phyloP scores from a whole-genome alignment of 805 yeast species.

The Candida golubevii region DNA sequence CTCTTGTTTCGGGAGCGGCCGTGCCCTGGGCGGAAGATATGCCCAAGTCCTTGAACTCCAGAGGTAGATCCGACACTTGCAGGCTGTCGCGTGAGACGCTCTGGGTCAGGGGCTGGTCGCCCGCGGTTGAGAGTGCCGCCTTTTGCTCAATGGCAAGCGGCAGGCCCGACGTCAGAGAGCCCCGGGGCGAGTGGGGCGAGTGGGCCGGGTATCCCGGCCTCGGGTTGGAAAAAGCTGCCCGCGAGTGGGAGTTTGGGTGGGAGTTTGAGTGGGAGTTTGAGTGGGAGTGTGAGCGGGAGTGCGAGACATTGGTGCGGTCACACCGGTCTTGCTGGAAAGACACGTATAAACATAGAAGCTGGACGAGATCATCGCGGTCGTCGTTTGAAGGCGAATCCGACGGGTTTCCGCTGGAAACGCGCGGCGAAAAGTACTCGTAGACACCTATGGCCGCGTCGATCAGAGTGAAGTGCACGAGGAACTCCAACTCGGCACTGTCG shows the following conservation, averaged over 20 bases:
- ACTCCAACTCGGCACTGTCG: conserved; percentile 10
- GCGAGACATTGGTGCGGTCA: conserved; percentile 19
- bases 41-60: conserved; percentile 3
- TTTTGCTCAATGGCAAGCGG: neutral
- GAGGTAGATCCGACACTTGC: conserved; percentile 6
- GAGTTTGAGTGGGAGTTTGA: neutral
- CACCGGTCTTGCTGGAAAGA: conserved; percentile 36
- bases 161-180: neutral
- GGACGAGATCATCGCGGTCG: conserved; percentile 11
- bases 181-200: neutral
- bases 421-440: conserved; percentile 29
- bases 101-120: neutral
- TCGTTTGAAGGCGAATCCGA: conserved; percentile 16
- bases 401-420: conserved; percentile 18
- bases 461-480: conserved; percentile 38
- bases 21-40: neutral
- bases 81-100: conserved; percentile 4
- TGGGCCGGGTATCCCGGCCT: neutral
- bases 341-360: conserved; percentile 16
- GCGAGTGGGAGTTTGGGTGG: neutral
- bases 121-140: neutral
- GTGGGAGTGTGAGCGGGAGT: no score
- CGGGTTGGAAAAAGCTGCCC: no score
- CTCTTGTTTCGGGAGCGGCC: conserved; percentile 1
- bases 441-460: conserved; percentile 45